Conservation (phyloP, 768 basidiomycete species). For the Russula brevipes region DNA sequence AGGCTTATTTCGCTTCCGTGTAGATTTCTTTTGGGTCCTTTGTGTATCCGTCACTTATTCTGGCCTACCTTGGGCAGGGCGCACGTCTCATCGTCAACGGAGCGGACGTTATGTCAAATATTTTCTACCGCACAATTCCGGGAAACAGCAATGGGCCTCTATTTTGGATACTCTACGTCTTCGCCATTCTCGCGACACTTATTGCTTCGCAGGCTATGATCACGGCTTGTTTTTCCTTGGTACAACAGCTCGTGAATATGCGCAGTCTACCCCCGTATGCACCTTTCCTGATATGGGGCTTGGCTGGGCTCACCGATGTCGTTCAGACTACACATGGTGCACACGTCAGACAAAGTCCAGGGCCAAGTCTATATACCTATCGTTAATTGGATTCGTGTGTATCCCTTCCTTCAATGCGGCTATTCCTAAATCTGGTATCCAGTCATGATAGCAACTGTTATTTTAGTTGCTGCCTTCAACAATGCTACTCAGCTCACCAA, state of each 20-base stretch:
- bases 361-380: slow-evolving; percentile 66
- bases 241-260: slow-evolving; percentile 62
- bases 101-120: slow-evolving; percentile 43
- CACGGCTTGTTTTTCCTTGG: slow-evolving; percentile 56
- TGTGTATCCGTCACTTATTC: slow-evolving; percentile 54
- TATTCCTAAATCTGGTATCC: neutral
- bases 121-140: slow-evolving; percentile 65
- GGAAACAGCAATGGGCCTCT: slow-evolving; percentile 47
- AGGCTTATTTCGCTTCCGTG: neutral
- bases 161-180: slow-evolving; percentile 63
- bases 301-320: neutral
- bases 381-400: slow-evolving; percentile 49
- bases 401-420: neutral
- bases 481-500: slow-evolving; percentile 51
- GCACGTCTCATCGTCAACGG: slow-evolving; percentile 53
- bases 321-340: slow-evolving; percentile 43
- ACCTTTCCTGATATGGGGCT: neutral
- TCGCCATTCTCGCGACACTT: slow-evolving; percentile 61
- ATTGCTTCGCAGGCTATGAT: slow-evolving; percentile 67
- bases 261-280: slow-evolving; percentile 48
- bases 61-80: slow-evolving; percentile 71
- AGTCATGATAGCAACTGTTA: slow-evolving; percentile 48
- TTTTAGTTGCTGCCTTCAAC: slow-evolving; percentile 54
- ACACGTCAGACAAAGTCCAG: slow-evolving; percentile 55
- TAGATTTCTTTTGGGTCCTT: slow-evolving; percentile 48